Conservation (phyloP, 805 yeast genomes). For the Pachysolen tannophilus region DNA sequence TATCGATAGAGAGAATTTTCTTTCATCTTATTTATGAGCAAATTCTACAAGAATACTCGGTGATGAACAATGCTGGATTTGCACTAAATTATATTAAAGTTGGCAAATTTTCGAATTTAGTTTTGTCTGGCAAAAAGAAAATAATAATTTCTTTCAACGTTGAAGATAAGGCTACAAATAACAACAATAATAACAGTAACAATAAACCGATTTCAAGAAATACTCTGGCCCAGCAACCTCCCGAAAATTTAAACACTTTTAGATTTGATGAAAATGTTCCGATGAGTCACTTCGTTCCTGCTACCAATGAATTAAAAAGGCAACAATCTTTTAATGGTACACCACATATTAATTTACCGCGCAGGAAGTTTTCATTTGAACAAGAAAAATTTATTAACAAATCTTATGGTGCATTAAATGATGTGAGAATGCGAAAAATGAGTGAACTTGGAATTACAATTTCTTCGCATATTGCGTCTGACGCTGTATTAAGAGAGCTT, state of each 20-base stretch:
- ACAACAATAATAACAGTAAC: slow-evolving; percentile 14
- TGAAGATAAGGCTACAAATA: slow-evolving; percentile 14
- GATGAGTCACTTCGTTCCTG: slow-evolving; percentile 16
- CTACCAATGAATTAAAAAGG: slow-evolving; percentile 10
- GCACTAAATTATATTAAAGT: slow-evolving; percentile 65
- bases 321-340: slow-evolving; percentile 4
- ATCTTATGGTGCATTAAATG: slow-evolving; percentile 26
- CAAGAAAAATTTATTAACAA: slow-evolving; percentile 21
- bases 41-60: slow-evolving; percentile 61
- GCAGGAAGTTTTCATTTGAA: slow-evolving; percentile 12
- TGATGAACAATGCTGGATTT: slow-evolving; percentile 71
- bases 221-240: background rate
- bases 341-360: slow-evolving; percentile 15
- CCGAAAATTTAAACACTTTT: slow-evolving; percentile 12
- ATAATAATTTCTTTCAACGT: slow-evolving; percentile 45
- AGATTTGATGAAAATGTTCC: slow-evolving; percentile 13
- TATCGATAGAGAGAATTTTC: slow-evolving; percentile 74
- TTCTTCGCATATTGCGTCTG: slow-evolving; percentile 27
- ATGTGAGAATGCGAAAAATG: slow-evolving; percentile 33
- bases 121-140: slow-evolving; percentile 35
- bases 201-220: slow-evolving; percentile 2
- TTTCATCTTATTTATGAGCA: slow-evolving; percentile 65
- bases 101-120: slow-evolving; percentile 47
- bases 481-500: slow-evolving; percentile 43
- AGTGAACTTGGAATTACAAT: slow-evolving; percentile 27